Evolutionary conservation across 208 protist genomes (phyloP).

Genomic region (Crithidia expoeki): DNA sequence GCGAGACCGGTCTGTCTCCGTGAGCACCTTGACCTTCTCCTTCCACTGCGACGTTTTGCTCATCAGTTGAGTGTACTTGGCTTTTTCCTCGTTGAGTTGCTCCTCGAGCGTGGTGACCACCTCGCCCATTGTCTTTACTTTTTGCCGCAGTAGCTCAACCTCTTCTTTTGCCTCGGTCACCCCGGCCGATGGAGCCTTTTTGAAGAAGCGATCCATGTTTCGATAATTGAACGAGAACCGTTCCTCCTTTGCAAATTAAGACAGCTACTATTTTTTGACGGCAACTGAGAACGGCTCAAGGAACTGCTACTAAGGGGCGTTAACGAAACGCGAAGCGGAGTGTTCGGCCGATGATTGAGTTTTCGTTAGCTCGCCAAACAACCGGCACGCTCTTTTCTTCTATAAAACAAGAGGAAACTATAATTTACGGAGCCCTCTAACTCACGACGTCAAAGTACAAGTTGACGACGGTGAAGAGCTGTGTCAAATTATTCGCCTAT

Average conservation of each 20-base stretch:
- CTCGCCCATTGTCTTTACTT: slow-evolving; percentile 64
- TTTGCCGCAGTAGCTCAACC: slow-evolving; percentile 59
- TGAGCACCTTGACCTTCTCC: slow-evolving; percentile 55
- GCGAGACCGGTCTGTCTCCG: slow-evolving; percentile 43
- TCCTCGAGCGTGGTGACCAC: slow-evolving; percentile 44
- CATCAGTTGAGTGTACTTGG: slow-evolving; percentile 33
- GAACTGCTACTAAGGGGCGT: no score
- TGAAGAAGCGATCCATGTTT: slow-evolving; percentile 60
- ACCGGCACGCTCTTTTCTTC: neutral
- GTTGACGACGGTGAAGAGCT: neutral
- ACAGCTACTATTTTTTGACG: neutral
- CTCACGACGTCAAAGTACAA: slow-evolving; percentile 1
- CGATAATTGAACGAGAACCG: neutral
- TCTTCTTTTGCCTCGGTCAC: slow-evolving; percentile 46
- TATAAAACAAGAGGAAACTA: neutral
- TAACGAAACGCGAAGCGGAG: no score
- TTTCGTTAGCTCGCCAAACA: neutral
- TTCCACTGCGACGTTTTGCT: slow-evolving; percentile 70
- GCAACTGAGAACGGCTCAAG: neutral
- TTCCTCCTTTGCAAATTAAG: neutral
- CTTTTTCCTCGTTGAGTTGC: slow-evolving; percentile 61
- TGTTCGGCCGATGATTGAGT: no score
- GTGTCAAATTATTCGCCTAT: neutral
- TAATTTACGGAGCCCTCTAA: neutral
- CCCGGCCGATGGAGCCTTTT: slow-evolving; percentile 19